Percentiles rank a stretch among this genome's conserved stretches.
Evolutionary conservation across 768 basidiomycete species (phyloP).

Genomic region (Tubosaeta sp.): DNA sequence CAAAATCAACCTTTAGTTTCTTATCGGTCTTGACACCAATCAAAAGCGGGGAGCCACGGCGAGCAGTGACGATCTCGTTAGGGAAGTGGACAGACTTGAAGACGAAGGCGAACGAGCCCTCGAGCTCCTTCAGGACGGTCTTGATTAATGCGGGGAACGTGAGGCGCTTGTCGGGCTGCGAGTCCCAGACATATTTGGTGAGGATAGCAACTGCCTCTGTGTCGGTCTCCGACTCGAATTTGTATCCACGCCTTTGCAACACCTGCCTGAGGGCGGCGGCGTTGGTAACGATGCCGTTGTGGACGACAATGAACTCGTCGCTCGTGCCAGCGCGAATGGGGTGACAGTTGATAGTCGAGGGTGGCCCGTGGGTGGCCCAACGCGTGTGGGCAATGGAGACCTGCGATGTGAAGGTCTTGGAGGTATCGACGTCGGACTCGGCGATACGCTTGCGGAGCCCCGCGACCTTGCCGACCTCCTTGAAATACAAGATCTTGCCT

Average conservation of each 20-base stretch:
- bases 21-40: constrained; percentile 99
- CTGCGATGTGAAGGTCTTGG: constrained; percentile 77
- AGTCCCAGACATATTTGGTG: constrained; percentile 94
- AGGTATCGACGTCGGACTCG: constrained; percentile 61
- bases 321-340: constrained; percentile 81
- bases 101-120: constrained; percentile 98
- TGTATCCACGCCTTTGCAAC: constrained; percentile 92
- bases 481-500: constrained; percentile 79
- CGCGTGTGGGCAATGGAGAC: constrained; percentile 98
- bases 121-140: constrained; percentile 93
- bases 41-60: constrained; percentile 93
- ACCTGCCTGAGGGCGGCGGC: constrained; percentile 83
- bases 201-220: constrained; percentile 97
- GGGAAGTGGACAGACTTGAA: constrained; percentile 98
- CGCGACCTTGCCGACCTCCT: constrained; percentile 97
- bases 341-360: constrained; percentile 88
- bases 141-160: constrained; percentile 92
- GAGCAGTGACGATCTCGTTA: constrained; percentile 91
- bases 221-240: constrained; percentile 93
- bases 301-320: constrained; percentile 88
- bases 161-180: constrained; percentile 78
- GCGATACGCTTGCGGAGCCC: constrained; percentile 88
- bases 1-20: constrained; percentile 99
- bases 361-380: constrained; percentile 97
- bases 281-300: constrained; percentile 99